Conservation (phyloP, 1,139 yeast genomes). For the Candida sp. region DNA sequence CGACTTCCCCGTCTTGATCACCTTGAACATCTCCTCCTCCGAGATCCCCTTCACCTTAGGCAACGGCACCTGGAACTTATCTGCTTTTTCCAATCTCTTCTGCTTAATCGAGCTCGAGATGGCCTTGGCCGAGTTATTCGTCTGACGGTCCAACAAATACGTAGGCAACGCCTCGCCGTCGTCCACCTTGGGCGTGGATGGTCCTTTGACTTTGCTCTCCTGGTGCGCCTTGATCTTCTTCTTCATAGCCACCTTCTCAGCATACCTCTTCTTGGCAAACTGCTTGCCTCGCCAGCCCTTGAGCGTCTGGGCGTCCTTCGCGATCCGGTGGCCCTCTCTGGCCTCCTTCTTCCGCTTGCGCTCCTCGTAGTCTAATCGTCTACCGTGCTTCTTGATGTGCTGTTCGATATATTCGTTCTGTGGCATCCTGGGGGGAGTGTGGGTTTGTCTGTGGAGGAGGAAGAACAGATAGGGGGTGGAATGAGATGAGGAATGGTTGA, state of each 20-base stretch:
- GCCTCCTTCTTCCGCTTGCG: slow-evolving; percentile 96
- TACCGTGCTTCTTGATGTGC: slow-evolving; percentile 97
- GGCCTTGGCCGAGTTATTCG: slow-evolving; percentile 95
- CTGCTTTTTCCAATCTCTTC: slow-evolving; percentile 97
- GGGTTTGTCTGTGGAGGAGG: too few relatives aligned
- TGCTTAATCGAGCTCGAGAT: slow-evolving; percentile 94
- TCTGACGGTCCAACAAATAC: slow-evolving; percentile 95
- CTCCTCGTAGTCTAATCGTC: slow-evolving; percentile 95
- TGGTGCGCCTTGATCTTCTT: slow-evolving; percentile 99
- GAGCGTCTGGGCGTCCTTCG: slow-evolving; percentile 94
- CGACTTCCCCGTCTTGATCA: slow-evolving; percentile 88
- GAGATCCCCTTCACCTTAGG: slow-evolving; percentile 98
- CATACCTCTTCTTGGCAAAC: slow-evolving; percentile 96
- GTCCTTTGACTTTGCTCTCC: slow-evolving; percentile 93
- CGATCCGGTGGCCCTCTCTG: slow-evolving; percentile 92
- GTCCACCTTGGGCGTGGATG: slow-evolving; percentile 81
- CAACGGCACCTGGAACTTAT: slow-evolving; percentile 92
- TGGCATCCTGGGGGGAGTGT: slow-evolving; percentile 62
- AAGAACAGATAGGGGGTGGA: background rate
- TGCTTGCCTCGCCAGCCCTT: slow-evolving; percentile 99
- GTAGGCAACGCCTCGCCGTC: slow-evolving; percentile 98
- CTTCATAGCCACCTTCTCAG: slow-evolving; percentile 98
- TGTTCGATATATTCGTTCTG: slow-evolving; percentile 99
- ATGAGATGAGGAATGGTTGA: slow-evolving; percentile 1
- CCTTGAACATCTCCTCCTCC: slow-evolving; percentile 99